These are phyloP conservation scores for Sporisorium exsertum DNA, from an alignment of 1,284 basidiomycete species.

Conservation along the genomic window DNA sequence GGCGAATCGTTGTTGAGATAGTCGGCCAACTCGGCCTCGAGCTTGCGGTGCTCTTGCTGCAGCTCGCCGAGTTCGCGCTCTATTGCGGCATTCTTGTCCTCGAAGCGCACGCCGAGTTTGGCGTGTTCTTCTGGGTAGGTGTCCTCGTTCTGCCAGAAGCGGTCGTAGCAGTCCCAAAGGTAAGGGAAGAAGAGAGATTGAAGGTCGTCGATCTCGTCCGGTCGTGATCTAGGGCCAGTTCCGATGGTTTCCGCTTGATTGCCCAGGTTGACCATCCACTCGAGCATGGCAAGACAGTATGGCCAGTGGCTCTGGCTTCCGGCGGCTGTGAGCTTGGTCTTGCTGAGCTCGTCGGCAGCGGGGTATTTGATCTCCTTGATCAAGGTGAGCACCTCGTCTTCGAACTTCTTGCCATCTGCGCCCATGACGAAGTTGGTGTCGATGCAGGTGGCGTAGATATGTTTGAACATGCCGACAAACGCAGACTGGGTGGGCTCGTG, in stretches of 20 bases:
- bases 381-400: slow-evolving; percentile 64
- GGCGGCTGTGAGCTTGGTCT: slow-evolving; percentile 66
- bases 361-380: slow-evolving; percentile 68
- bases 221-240: slow-evolving; percentile 56
- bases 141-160: slow-evolving; percentile 68
- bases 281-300: slow-evolving; percentile 65
- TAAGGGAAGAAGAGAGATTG: slow-evolving; percentile 66
- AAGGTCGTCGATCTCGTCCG: slow-evolving; percentile 58
- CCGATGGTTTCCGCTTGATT: slow-evolving; percentile 49
- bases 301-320: slow-evolving; percentile 68
- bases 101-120: slow-evolving; percentile 59
- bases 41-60: slow-evolving; percentile 49
- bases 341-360: slow-evolving; percentile 65
- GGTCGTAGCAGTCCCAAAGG: slow-evolving; percentile 67
- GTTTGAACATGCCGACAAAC: slow-evolving; percentile 66
- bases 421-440: slow-evolving; percentile 62
- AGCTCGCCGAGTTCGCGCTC: slow-evolving; percentile 53
- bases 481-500: slow-evolving; percentile 66
- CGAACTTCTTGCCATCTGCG: slow-evolving; percentile 63
- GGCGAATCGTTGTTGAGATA: slow-evolving; percentile 57
- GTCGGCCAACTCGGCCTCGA: slow-evolving; percentile 49
- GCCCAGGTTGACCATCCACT: slow-evolving; percentile 66
- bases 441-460: slow-evolving; percentile 62
- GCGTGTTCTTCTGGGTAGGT: slow-evolving; percentile 65
- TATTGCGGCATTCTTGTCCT: slow-evolving; percentile 52